Evolutionary conservation across 495 filamentous ascomycete genomes (phyloP).

Genomic region (Lepidopterella palustris): DNA sequence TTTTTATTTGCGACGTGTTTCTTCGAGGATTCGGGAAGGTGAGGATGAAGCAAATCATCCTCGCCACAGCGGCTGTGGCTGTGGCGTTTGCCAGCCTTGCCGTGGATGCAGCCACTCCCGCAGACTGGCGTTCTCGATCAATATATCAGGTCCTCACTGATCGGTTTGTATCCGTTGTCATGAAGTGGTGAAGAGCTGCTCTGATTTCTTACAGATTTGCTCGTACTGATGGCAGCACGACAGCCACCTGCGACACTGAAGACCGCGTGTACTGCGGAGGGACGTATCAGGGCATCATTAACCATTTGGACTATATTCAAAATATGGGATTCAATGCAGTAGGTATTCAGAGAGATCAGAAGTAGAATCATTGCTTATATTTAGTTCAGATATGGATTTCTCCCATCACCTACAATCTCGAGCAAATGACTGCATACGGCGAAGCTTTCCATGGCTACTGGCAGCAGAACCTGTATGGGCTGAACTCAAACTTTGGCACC

Average conservation of each 20-base stretch:
- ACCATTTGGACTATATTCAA: conserved; percentile 65
- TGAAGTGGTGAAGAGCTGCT: not conserved
- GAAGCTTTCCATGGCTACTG: conserved; percentile 65
- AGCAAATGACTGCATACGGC: conserved; percentile 39
- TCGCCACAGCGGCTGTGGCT: conserved; percentile 6
- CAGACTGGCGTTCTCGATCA: conserved; percentile 28
- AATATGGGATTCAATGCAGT: conserved; percentile 74
- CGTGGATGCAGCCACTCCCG: conserved; percentile 23
- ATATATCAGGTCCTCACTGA: conserved; percentile 26
- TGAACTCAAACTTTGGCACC: conserved; percentile 63
- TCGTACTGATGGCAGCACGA: conserved; percentile 58
- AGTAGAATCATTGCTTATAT: not conserved
- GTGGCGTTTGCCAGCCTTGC: conserved; percentile 13
- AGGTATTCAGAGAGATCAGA: conserved; percentile 8
- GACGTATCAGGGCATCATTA: conserved; percentile 64
- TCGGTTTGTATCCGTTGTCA: conserved; percentile 5
- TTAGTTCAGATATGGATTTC: conserved; percentile 62
- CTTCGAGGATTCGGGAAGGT: not conserved
- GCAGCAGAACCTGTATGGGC: conserved; percentile 58
- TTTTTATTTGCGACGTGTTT: not conserved
- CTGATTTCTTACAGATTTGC: conserved; percentile 47
- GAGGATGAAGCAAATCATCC: conserved; percentile 1
- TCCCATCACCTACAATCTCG: conserved; percentile 59
- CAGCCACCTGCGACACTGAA: conserved; percentile 45
- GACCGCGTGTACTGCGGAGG: conserved; percentile 64